Base-by-base conservation (phyloP, 768 basidiomycete species). In the Lactifluus piperatus region DNA sequence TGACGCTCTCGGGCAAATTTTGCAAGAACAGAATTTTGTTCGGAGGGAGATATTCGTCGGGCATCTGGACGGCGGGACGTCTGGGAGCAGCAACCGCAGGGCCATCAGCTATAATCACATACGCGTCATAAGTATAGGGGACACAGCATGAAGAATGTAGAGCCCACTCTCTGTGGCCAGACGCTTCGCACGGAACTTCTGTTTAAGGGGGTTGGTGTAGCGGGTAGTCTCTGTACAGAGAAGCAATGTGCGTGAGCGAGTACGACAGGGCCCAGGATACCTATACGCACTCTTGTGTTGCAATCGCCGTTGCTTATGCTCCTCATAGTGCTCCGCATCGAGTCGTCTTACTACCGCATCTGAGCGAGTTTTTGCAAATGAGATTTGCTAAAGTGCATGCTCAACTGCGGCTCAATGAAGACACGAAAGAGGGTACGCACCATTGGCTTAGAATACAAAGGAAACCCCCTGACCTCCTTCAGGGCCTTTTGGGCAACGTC, bases 1-100 rank as follows among this genome's bases (percentile, higher is more conserved):
- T 93, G 64, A 94, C 93, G 43, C 73, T 86, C 69, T 97, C 93
- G 20, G 94, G 94, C 24, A 99, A 78, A 70, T 97, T 97, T 74
- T 99, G 97, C 64, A 99, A 71, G 81, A 99, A 99, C 52, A 99
- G 81, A 73, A 98, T 95, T 72, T 94, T 94, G 86, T 99, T 99
- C 39, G 97, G 95, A 2, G 97, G 97, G 7, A 99, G 82, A 72
- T 97, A 98, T 72, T 99, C 97, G 85, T 99, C 97, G 41, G 95
- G 94, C 93, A 98, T 97, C 71, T 94, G 91, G 60, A 97, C 88
- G 64, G 85, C 83, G 24, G 89, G 89, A 44, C 89, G 81, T 72
- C 85, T 91, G 20, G 88, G 73, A 30, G 80, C 82, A 10, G 77
- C 73, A 7, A 86, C 77, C 4, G 82, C 75, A 27, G 78, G 81